A percentile compares a stretch with the other conserved stretches of the same genome.
Evolutionary conservation across 2,329 filamentous ascomycete species (phyloP).

Genomic region (Trichoderma harzianum): DNA sequence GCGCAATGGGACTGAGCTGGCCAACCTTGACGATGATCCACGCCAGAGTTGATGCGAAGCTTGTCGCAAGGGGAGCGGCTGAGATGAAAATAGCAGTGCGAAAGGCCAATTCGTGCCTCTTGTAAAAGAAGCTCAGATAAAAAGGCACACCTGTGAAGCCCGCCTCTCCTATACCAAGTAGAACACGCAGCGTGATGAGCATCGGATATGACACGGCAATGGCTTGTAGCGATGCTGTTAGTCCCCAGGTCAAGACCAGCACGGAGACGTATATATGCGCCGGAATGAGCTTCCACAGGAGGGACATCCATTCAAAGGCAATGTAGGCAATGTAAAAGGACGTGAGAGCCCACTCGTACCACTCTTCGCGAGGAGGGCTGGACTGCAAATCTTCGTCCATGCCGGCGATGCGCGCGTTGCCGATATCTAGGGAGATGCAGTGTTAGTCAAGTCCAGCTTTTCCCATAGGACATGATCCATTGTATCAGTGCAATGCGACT

Average conservation of each 20-base stretch:
- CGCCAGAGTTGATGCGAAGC: slow-evolving; percentile 72
- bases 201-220: slow-evolving; percentile 61
- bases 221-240: slow-evolving; percentile 71
- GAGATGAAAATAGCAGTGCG: slow-evolving; percentile 81
- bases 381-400: slow-evolving; percentile 60
- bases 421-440: slow-evolving; percentile 47
- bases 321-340: slow-evolving; percentile 64
- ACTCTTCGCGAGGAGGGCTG: slow-evolving; percentile 40
- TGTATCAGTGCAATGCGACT: slow-evolving; percentile 26
- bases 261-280: slow-evolving; percentile 57
- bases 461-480: neutral
- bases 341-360: slow-evolving; percentile 60
- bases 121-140: slow-evolving; percentile 64
- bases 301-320: slow-evolving; percentile 61
- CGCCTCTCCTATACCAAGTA: slow-evolving; percentile 62
- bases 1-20: slow-evolving; percentile 63
- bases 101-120: slow-evolving; percentile 71
- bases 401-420: slow-evolving; percentile 61
- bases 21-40: slow-evolving; percentile 73
- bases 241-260: slow-evolving; percentile 75
- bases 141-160: slow-evolving; percentile 63
- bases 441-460: neutral
- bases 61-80: slow-evolving; percentile 76
- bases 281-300: slow-evolving; percentile 59
- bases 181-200: slow-evolving; percentile 51